Evolutionary conservation across 345 rosid species (phyloP).

Genomic region (Populus nigra): DNA sequence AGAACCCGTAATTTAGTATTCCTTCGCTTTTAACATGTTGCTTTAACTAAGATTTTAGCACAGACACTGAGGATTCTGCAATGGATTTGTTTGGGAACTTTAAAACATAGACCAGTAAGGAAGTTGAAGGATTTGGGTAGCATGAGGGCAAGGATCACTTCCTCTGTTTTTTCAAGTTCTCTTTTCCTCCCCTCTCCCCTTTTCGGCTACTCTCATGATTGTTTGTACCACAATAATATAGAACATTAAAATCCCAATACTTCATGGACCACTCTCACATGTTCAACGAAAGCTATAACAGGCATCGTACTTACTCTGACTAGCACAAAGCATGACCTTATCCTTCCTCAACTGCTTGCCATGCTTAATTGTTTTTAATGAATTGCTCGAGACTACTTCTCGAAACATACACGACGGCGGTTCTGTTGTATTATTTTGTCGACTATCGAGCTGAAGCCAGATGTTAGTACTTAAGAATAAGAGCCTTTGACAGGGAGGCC

Average conservation of each 20-base stretch:
- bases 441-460: background rate
- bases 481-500: slow-evolving; percentile 13
- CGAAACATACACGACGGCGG: background rate
- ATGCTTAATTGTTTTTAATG: background rate
- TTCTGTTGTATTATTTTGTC: background rate
- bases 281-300: background rate
- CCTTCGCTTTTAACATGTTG: background rate
- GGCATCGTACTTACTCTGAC: background rate
- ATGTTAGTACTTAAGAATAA: background rate
- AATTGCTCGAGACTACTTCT: background rate
- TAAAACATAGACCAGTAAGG: slow-evolving; percentile 20
- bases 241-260: background rate
- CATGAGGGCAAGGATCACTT: slow-evolving; percentile 14
- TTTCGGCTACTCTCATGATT: background rate
- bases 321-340: background rate
- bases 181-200: background rate
- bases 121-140: slow-evolving; percentile 20
- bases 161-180: background rate
- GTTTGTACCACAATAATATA: background rate
- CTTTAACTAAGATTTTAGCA: slow-evolving; percentile 24
- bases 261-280: slow-evolving; percentile 11
- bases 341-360: background rate
- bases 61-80: slow-evolving; percentile 23
- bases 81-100: slow-evolving; percentile 27
- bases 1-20: background rate